Evolutionary conservation across 2,329 filamentous ascomycete genomes (phyloP).

Genomic region (Nothomitra cinnamomea): DNA sequence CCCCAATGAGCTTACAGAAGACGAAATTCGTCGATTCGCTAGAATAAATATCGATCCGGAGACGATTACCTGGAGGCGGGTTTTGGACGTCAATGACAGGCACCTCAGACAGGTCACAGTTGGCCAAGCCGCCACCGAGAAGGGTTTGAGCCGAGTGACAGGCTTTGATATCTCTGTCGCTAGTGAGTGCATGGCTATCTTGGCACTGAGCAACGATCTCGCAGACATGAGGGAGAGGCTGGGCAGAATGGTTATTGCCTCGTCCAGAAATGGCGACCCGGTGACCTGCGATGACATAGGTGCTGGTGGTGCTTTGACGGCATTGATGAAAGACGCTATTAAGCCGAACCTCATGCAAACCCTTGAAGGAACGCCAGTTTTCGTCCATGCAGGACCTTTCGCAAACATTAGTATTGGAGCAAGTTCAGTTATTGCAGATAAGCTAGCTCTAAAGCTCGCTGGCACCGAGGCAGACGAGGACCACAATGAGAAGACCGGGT

Average conservation of each 20-base stretch:
- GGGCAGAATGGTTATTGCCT: conserved; percentile 89
- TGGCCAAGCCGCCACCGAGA: conserved; percentile 78
- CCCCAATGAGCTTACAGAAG: conserved; percentile 74
- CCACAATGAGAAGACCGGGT: conserved; percentile 65
- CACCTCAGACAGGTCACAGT: conserved; percentile 81
- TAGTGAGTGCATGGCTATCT: conserved; percentile 95
- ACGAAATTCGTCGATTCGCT: conserved; percentile 80
- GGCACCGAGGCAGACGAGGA: conserved; percentile 89
- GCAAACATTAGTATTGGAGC: conserved; percentile 97
- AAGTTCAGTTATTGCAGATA: conserved; percentile 87
- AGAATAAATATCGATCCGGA: conserved; percentile 89
- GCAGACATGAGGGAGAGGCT: conserved; percentile 83
- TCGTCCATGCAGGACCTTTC: conserved; percentile 94
- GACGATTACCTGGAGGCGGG: conserved; percentile 92
- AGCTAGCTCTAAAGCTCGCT: conserved; percentile 85
- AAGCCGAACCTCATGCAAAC: conserved; percentile 99
- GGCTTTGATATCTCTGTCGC: conserved; percentile 97
- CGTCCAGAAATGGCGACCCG: conserved; percentile 68
- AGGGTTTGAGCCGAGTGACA: conserved; percentile 72
- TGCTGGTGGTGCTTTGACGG: conserved; percentile 77
- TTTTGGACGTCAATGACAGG: conserved; percentile 92
- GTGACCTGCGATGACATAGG: conserved; percentile 95
- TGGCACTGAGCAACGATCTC: conserved; percentile 79
- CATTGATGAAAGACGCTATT: conserved; percentile 94
- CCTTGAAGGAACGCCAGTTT: conserved; percentile 88